A percentile compares a stretch with the other conserved stretches of the same genome.
These are phyloP conservation scores for Leccinum incarnatum DNA, from an alignment of 768 basidiomycete species.

Conservation along the genomic window DNA sequence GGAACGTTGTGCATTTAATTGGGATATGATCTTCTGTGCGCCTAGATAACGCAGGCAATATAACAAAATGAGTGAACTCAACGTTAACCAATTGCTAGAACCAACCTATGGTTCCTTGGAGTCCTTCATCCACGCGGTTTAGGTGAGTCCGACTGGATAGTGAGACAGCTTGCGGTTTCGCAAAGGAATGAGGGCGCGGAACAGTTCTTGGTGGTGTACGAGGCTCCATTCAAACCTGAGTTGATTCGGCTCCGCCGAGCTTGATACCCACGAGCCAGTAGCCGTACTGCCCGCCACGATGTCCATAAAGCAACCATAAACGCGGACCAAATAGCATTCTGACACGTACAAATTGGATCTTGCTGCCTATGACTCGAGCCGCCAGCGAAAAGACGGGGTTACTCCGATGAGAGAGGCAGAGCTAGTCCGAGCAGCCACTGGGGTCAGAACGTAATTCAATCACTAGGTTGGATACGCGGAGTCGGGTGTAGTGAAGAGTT, in stretches of 20 bases:
- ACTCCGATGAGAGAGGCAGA: neutral
- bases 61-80: neutral
- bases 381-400: neutral
- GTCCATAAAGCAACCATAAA: slow-evolving; percentile 1
- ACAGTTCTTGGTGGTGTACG: neutral
- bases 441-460: neutral
- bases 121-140: slow-evolving; percentile 18
- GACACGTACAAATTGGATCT: slow-evolving; percentile 7
- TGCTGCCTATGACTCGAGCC: neutral
- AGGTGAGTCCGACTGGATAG: slow-evolving; percentile 19
- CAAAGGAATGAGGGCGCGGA: neutral
- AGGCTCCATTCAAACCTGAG: slow-evolving; percentile 18
- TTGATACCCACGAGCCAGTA: no score
- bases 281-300: neutral
- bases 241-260: neutral
- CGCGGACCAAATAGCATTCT: neutral
- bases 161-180: slow-evolving; percentile 6
- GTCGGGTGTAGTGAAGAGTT: neutral
- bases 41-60: slow-evolving; percentile 35
- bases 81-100: neutral
- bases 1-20: slow-evolving; percentile 40
- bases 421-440: neutral
- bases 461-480: neutral
- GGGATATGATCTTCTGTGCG: slow-evolving; percentile 49
- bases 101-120: slow-evolving; percentile 23